Evolutionary conservation across 208 protist genomes (phyloP), one percentile per base, ranked within the genome.

Genomic region (Borovskyia barvae): DNA sequence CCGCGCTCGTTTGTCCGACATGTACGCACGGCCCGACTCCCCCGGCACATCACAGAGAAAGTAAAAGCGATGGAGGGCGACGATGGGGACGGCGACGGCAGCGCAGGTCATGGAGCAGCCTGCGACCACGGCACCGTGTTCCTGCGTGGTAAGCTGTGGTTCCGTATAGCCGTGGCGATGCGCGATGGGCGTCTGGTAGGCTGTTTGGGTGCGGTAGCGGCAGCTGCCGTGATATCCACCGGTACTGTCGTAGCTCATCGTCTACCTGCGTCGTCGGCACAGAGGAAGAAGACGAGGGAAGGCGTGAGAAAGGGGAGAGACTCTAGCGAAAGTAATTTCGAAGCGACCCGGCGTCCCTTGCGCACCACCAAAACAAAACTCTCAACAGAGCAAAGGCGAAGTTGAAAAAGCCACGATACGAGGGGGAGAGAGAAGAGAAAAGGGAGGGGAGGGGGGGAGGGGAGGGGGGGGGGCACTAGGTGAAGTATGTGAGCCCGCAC

Each of bases 31-130:
- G 19, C 71, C 82, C 2, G 70, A 79, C 66, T 90, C 87, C 2
- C 87, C 87, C 0, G 87, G 83, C 1, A 91, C 82, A 43, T 93
- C 83, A 37, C 68, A 75, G 12, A 93, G 52, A 46, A 93, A 93
- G 65, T 85, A 93, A 47, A 93, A 85, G n/a, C 65, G 39, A 9
- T 85, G 69, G 7, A 90, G 53, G 36, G 87, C 78, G 8, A 39
- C 40, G 25, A 91, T 71, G 4, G 87, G 87, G 9, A 70, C 66
- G 19, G 55, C 68, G 42, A 80, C 41, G 11, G 48, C 60, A n/a
- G 81, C 69, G 2, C 74, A 68, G 5, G 57, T 29, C 28, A 60
- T 17, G 25, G 83, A 83, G 17, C 75, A 71, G 42, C 14, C 50
- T 2, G 58, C 48, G 26, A 91, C 63, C n/a, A 94, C 66, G 20